Percentiles rank a stretch among this genome's conserved stretches.
Conservation (phyloP, 2,329 filamentous ascomycete species). For the Simplicillium aogashimaense region DNA sequence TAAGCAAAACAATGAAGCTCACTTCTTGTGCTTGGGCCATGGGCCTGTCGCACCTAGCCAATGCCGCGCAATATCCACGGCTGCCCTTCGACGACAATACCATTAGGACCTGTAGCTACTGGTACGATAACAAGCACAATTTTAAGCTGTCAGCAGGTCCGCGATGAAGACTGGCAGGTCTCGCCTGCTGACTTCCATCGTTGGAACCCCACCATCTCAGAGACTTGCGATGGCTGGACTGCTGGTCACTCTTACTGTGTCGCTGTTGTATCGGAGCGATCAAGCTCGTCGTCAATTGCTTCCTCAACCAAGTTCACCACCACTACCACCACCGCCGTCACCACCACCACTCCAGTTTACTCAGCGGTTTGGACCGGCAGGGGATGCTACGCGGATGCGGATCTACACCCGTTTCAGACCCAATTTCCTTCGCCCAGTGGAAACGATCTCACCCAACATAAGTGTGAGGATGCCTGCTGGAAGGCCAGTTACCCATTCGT, state of each 20-base stretch:
- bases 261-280: too few species aligned
- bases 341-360: conserved; percentile 4
- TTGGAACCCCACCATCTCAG: conserved; percentile 14
- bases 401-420: conserved; percentile 17
- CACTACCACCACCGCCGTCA: conserved; percentile 6
- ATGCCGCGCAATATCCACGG: too few species aligned
- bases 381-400: conserved; percentile 30
- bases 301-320: too few species aligned
- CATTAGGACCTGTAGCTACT: too few species aligned
- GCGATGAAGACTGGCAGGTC: too few species aligned
- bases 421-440: conserved; percentile 16
- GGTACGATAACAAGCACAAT: too few species aligned
- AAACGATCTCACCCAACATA: conserved; percentile 18
- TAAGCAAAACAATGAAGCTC: too few species aligned
- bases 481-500: conserved; percentile 23
- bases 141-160: too few species aligned
- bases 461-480: conserved; percentile 25
- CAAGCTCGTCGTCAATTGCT: too few species aligned
- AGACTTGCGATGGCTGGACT: conserved; percentile 12
- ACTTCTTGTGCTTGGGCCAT: too few species aligned
- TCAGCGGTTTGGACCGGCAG: conserved; percentile 12
- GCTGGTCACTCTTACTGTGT: conserved; percentile 16
- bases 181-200: conserved; percentile 7
- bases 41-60: too few species aligned
- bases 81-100: too few species aligned